phyloP scores from a whole-genome alignment of 441 rosid genomes.

The Pelargonium exstipulatum region DNA sequence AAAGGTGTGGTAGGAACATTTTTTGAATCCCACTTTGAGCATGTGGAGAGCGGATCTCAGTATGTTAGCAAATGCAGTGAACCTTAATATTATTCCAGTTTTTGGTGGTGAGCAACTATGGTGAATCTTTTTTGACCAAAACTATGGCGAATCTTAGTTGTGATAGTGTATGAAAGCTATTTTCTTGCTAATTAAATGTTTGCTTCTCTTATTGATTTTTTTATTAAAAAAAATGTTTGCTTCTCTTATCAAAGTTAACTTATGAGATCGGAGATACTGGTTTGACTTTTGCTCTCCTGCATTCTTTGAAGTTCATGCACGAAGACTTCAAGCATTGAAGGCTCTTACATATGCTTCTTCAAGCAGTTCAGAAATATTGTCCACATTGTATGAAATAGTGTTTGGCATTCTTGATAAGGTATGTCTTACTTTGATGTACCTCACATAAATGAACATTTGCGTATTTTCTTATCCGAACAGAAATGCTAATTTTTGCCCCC shows the following conservation, averaged over 20 bases:
- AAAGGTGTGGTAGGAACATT: not conserved
- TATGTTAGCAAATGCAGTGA: not conserved
- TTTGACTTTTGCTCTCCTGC: constrained; percentile 31
- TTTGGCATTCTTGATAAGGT: constrained; percentile 97
- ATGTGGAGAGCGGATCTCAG: not conserved
- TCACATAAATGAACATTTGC: not conserved
- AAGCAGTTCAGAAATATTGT: constrained; percentile 69
- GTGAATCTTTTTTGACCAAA: not conserved
- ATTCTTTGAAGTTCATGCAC: constrained; percentile 72
- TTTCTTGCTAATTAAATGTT: not conserved
- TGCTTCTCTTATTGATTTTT: not conserved
- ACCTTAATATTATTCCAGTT: not conserved
- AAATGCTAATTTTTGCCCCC: not conserved
- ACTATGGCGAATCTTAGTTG: not conserved
- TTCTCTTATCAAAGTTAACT: constrained; percentile 7
- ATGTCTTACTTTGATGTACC: constrained; percentile 25
- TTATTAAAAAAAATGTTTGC: not conserved
- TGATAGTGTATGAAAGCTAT: not conserved
- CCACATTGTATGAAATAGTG: constrained; percentile 81
- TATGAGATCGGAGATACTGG: constrained; percentile 17
- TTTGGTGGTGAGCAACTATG: not conserved
- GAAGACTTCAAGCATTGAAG: constrained; percentile 94
- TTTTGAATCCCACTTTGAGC: not conserved
- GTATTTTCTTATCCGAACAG: not conserved
- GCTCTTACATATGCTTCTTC: constrained; percentile 92